Evolutionary conservation across 495 filamentous ascomycete genomes (phyloP).

Genomic region (Cercophora scortea): DNA sequence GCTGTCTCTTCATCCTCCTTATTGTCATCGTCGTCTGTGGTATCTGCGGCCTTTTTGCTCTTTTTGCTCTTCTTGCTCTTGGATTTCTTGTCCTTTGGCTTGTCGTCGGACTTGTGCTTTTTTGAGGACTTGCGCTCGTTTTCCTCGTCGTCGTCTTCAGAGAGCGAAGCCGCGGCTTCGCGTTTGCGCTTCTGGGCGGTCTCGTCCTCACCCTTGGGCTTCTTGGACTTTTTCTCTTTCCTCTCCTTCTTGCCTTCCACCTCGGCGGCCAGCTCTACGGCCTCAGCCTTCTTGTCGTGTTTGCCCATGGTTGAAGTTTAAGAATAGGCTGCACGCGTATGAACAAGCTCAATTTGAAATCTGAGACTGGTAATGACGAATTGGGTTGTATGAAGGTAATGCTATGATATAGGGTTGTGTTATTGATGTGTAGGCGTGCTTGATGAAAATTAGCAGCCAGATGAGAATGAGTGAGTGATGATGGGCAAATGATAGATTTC

Average conservation of each 20-base stretch:
- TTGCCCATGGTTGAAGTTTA: neutral
- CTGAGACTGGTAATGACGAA: too few relatives aligned
- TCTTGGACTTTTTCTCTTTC: constrained; percentile 19
- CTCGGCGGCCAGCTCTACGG: too few relatives aligned
- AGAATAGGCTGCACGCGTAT: too few relatives aligned
- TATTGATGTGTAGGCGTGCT: too few relatives aligned
- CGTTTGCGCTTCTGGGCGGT: constrained; percentile 2
- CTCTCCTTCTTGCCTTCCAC: constrained; percentile 1
- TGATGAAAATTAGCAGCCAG: too few relatives aligned
- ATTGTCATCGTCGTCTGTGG: neutral
- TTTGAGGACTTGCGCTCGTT: neutral
- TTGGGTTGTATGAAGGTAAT: too few relatives aligned
- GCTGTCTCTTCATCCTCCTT: neutral
- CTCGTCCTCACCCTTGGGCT: constrained; percentile 5
- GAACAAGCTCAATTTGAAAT: too few relatives aligned
- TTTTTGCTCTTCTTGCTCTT: neutral
- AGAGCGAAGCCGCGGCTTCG: neutral
- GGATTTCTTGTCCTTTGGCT: constrained; percentile 7
- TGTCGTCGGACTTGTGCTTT: neutral
- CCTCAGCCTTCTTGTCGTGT: too few relatives aligned
- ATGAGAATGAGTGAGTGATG: too few relatives aligned
- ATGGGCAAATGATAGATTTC: too few relatives aligned
- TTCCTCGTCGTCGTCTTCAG: neutral
- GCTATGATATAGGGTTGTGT: too few relatives aligned
- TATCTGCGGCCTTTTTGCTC: neutral